These are phyloP conservation scores for Irpex sp. DNA, from an alignment of 1,284 basidiomycete species.

Conservation along the genomic window DNA sequence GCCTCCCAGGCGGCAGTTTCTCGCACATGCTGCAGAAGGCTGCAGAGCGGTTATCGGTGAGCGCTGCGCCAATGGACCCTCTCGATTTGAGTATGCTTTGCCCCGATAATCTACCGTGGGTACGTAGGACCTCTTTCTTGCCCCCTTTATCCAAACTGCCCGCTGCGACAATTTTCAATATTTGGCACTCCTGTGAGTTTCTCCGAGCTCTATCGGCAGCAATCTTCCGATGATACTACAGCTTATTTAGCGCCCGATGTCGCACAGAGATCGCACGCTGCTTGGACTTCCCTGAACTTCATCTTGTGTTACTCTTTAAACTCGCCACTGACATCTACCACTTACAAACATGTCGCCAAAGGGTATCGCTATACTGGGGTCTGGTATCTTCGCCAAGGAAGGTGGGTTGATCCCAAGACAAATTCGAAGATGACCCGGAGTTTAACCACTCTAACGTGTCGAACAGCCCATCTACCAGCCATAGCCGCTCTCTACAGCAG, in stretches of 20 bases:
- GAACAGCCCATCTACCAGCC: conserved; percentile 69
- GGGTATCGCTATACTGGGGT: conserved; percentile 62
- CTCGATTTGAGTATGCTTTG: neutral
- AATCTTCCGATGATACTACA: neutral
- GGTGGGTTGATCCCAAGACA: conserved; percentile 36
- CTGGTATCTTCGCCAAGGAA: conserved; percentile 71
- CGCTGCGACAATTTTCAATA: neutral
- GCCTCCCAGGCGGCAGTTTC: neutral
- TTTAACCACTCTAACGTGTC: conserved; percentile 24
- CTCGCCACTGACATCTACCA: neutral
- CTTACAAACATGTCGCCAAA: conserved; percentile 22
- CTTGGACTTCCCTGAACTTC: neutral
- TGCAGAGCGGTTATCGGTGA: too few species aligned
- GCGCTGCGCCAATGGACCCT: neutral
- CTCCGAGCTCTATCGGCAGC: neutral
- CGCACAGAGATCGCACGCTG: too few species aligned
- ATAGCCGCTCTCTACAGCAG: conserved; percentile 45
- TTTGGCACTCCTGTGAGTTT: neutral
- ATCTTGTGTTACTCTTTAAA: neutral
- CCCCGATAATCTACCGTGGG: neutral
- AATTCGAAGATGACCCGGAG: conserved; percentile 25
- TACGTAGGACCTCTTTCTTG: neutral
- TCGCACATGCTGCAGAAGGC: neutral
- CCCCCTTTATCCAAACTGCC: too few species aligned
- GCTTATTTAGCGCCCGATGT: neutral